Conservation (phyloP, 2,329 filamentous ascomycete species). For the Arthrinium puccinioides region DNA sequence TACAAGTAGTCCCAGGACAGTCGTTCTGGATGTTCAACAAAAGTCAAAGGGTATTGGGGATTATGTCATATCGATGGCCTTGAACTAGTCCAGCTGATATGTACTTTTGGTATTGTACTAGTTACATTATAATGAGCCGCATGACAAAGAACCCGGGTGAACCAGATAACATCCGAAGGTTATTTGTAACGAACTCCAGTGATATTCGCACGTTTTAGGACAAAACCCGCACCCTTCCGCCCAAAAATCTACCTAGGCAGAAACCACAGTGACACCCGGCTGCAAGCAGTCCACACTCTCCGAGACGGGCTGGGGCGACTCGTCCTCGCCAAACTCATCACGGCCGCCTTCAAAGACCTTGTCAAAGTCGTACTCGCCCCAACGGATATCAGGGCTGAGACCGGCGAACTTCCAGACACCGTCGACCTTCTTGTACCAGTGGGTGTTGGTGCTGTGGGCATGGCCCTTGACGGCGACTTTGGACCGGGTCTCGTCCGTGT, state of each 20-base stretch:
- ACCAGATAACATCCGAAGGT: no score
- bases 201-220: not conserved
- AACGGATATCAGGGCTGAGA: constrained; percentile 46
- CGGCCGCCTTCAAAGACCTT: constrained; percentile 40
- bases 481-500: constrained; percentile 40
- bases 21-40: no score
- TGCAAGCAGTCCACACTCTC: constrained; percentile 1
- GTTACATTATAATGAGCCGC: no score
- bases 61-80: no score
- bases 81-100: no score
- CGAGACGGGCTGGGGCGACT: not conserved
- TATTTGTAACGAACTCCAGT: not conserved
- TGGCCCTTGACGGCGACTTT: constrained; percentile 52
- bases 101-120: no score
- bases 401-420: constrained; percentile 58
- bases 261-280: not conserved
- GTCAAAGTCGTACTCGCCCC: constrained; percentile 51
- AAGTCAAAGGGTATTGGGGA: no score
- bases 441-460: constrained; percentile 48
- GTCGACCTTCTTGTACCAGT: constrained; percentile 50
- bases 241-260: not conserved
- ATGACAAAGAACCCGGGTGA: no score
- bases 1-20: no score
- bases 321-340: constrained; percentile 26
- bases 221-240: no score